Evolutionary conservation across 306 rosid genomes (phyloP), one percentile per base, ranked within the genome.

Genomic region (Quercus glauca): DNA sequence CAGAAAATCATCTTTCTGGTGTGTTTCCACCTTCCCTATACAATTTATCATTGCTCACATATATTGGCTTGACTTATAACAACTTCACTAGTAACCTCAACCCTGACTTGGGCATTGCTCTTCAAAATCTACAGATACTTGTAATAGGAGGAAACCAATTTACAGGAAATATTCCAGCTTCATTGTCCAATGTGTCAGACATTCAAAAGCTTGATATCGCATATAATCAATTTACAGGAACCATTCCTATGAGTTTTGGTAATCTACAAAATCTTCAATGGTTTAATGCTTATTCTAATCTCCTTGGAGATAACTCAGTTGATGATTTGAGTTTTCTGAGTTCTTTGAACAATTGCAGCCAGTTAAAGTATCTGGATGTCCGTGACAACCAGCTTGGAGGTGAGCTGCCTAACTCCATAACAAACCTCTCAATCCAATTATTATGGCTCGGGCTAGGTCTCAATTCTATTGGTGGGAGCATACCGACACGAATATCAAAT

Each of bases 401-500:
- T 25, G 37, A 61, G 68, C n/a, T 61, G n/a, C 68, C 68, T 26
- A 14, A 61, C 33, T 25, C 68, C 3, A 13, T 61, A 25, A 26
- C 68, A 26, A 25, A 60, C 68, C 28, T 60, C 19, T 60, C 68
- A 60, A 25, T 25, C 41, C 41, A 35, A 5, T 5, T 35, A 35
- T 5, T 35, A 5, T 0, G 0, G 41, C 8, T 35, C 2, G 0
- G 2, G 8, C 41, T 35, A 35, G 41, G 0, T 5, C 8, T 2
- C 41, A 35, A 35, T 35, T 35, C 41, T 5, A 35, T 35, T 35
- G 41, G 41, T 35, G 41, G 41, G 41, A 35, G 8, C 41, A 35
- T 35, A 35, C 41, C 41, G 5, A 5, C 41, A 35, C 8, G 2
- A 35, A 35, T 35, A 35, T 35, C 41, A 35, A 35, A 35, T 35